Percentiles rank a stretch among this genome's conserved stretches.
Conservation (phyloP, 257 asterid species). For the Penstemon newberryi region DNA sequence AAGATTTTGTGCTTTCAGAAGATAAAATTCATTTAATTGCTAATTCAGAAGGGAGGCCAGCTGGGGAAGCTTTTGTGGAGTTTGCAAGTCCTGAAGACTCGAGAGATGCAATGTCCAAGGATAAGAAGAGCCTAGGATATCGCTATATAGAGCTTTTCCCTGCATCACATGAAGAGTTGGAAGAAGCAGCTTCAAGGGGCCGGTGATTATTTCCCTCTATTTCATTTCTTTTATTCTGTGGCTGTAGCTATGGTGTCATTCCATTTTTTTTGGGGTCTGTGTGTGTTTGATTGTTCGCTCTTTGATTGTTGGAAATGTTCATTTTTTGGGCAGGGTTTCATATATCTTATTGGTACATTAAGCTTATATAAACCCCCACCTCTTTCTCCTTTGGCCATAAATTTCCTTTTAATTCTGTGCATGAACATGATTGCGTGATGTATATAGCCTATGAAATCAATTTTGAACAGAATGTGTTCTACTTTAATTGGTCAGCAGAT, state of each 20-base stretch:
- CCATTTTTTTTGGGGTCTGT: neutral
- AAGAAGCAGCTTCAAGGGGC: constrained; percentile 85
- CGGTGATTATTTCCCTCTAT: constrained; percentile 46
- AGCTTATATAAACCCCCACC: constrained; percentile 7
- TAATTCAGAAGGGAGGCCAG: constrained; percentile 81
- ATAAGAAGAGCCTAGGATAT: constrained; percentile 74
- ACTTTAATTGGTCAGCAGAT: no score
- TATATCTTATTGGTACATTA: constrained; percentile 2
- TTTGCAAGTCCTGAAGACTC: constrained; percentile 85
- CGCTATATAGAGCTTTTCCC: constrained; percentile 93
- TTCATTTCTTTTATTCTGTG: constrained; percentile 11
- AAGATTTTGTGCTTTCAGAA: constrained; percentile 70
- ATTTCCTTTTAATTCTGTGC: constrained; percentile 5
- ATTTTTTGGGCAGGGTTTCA: constrained; percentile 5
- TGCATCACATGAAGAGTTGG: constrained; percentile 84
- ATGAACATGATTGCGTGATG: neutral
- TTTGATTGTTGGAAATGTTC: constrained; percentile 10
- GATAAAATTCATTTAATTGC: constrained; percentile 69
- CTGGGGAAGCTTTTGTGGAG: constrained; percentile 96
- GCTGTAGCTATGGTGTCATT: constrained; percentile 12
- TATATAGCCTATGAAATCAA: no score
- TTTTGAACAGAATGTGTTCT: no score
- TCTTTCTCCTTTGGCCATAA: neutral
- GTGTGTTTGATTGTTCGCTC: neutral
- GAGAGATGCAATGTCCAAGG: constrained; percentile 87